Evolutionary conservation across 2,329 filamentous ascomycete species (phyloP).

Genomic region (Fonsecaea erecta): DNA sequence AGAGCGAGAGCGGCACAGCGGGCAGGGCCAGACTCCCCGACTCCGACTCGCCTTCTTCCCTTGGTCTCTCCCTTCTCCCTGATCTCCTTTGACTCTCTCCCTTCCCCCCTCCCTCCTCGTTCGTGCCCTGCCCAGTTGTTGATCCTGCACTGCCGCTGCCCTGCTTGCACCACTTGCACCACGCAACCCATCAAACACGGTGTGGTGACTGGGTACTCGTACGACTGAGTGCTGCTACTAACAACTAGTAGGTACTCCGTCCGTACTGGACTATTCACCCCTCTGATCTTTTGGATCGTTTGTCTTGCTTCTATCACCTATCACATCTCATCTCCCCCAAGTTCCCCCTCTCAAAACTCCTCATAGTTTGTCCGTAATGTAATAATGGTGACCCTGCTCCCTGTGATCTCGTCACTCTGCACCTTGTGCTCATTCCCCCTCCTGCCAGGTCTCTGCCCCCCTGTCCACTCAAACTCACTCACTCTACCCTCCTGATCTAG

Average conservation of each 20-base stretch:
- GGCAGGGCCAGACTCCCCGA: conserved; percentile 11
- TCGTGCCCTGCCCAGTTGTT: background rate
- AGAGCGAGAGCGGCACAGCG: conserved; percentile 7
- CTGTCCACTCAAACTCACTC: background rate
- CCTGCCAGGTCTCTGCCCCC: background rate
- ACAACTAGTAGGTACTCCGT: background rate
- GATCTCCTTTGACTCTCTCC: too few species aligned
- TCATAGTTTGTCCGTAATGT: background rate
- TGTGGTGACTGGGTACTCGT: too few species aligned
- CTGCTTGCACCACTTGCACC: conserved; percentile 4
- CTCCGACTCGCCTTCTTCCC: background rate
- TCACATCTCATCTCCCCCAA: background rate
- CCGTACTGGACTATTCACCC: too few species aligned
- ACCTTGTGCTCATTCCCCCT: background rate
- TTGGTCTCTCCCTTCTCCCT: background rate
- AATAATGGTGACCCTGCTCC: background rate
- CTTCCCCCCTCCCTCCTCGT: too few species aligned
- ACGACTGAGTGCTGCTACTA: background rate
- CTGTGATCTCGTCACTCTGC: conserved; percentile 11
- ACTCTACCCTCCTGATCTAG: background rate
- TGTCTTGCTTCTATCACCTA: too few species aligned
- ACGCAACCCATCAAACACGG: background rate
- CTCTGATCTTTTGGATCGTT: too few species aligned
- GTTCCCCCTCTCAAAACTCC: background rate
- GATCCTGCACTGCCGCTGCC: conserved; percentile 1